phyloP scores from a whole-genome alignment of 2,329 filamentous ascomycete species.

The Fusarium marasasianum region DNA sequence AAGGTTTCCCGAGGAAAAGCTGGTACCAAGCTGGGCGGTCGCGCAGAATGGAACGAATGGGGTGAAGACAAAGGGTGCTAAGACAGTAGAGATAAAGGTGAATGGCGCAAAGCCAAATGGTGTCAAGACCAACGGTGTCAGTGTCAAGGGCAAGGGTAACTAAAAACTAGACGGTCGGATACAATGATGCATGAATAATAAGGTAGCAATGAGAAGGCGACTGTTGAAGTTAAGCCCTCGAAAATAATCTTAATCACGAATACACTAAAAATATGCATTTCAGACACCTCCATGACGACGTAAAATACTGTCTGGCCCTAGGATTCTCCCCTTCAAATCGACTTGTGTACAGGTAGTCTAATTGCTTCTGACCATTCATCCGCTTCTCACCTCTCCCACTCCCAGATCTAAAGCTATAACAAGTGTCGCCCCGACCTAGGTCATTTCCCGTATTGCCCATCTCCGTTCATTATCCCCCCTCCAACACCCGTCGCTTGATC shows the following conservation, averaged over 20 bases:
- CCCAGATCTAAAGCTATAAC: neutral
- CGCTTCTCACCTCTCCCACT: neutral
- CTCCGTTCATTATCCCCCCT: neutral
- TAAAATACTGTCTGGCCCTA: neutral
- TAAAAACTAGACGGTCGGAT: neutral
- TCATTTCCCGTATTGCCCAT: neutral
- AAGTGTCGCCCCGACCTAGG: neutral
- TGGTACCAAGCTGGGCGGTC: conserved; percentile 47
- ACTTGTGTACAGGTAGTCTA: neutral
- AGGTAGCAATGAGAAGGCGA: neutral
- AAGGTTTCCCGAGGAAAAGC: conserved; percentile 72
- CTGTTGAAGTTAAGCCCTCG: neutral
- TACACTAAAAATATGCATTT: neutral
- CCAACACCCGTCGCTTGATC: neutral
- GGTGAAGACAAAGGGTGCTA: neutral
- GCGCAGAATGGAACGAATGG: conserved; percentile 2
- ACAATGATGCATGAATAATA: neutral
- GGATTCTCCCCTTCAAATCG: neutral
- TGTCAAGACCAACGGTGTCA: neutral
- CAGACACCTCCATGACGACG: neutral
- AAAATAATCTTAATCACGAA: neutral
- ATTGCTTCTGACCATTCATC: neutral
- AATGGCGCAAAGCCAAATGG: neutral
- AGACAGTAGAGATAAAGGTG: neutral
- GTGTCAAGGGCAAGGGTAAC: neutral